These are phyloP conservation scores for Scenedesmus sp. DNA, from an alignment of 163 green algal genomes.

Conservation along the genomic window DNA sequence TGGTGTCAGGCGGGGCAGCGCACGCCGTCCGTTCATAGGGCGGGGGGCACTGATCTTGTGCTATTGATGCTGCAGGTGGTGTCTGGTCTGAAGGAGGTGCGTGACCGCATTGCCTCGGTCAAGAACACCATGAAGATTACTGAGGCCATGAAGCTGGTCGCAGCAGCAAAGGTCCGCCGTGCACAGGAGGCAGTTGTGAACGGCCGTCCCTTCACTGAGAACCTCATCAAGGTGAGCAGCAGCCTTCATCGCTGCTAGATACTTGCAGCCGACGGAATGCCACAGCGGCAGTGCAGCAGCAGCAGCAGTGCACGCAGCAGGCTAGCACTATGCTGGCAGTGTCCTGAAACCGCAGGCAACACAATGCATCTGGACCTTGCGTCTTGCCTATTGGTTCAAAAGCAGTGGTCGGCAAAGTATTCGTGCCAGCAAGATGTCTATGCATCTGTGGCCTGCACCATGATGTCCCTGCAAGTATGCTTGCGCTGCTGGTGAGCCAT, in stretches of 20 bases:
- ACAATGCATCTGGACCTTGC: too few species aligned
- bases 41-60: not conserved
- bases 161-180: constrained; percentile 98
- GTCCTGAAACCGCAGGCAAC: not conserved
- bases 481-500: not conserved
- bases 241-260: not conserved
- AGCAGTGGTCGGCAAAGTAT: not conserved
- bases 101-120: constrained; percentile 96
- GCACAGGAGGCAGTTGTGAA: constrained; percentile 98
- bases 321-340: not conserved
- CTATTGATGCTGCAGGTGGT: constrained; percentile 57
- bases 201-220: constrained; percentile 97
- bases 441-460: not conserved
- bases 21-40: not conserved
- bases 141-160: constrained; percentile 99
- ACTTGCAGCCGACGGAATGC: not conserved
- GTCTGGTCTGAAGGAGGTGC: constrained; percentile 91
- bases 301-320: not conserved
- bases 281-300: not conserved
- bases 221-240: constrained; percentile 96
- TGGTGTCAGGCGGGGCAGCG: constrained; percentile 30
- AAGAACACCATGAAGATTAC: constrained; percentile 99
- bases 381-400: not conserved
- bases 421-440: not conserved
- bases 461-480: not conserved